These are phyloP conservation scores for Cadophora malorum DNA, from an alignment of 2,329 filamentous ascomycete species.

Conservation along the genomic window DNA sequence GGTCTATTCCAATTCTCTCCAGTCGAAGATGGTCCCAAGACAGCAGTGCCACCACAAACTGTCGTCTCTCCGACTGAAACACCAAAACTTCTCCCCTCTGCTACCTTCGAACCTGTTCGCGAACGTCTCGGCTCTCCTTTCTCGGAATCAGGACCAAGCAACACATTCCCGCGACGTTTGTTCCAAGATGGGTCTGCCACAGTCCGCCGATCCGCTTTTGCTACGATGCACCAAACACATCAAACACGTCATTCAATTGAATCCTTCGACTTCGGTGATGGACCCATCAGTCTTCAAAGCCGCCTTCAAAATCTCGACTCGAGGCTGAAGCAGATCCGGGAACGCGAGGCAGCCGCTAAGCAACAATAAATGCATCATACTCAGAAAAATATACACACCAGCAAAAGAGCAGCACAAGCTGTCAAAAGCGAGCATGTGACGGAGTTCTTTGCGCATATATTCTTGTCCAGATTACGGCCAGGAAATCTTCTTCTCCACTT, in stretches of 20 bases:
- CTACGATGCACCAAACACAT: slow-evolving; percentile 55
- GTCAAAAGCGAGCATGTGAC: slow-evolving; percentile 17
- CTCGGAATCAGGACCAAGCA: slow-evolving; percentile 55
- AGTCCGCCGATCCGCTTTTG: slow-evolving; percentile 56
- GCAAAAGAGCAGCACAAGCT: no score
- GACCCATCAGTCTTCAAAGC: slow-evolving; percentile 37
- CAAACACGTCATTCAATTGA: slow-evolving; percentile 48
- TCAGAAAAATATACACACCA: no score
- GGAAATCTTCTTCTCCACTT: slow-evolving; percentile 5
- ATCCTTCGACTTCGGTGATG: slow-evolving; percentile 43
- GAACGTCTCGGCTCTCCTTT: slow-evolving; percentile 66
- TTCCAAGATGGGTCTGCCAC: slow-evolving; percentile 47
- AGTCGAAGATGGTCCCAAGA: slow-evolving; percentile 2
- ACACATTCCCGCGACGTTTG: slow-evolving; percentile 66
- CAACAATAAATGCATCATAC: slow-evolving; percentile 18
- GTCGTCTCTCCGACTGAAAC: slow-evolving; percentile 1
- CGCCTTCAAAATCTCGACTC: slow-evolving; percentile 39
- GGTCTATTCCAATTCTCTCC: slow-evolving; percentile 35
- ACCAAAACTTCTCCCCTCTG: slow-evolving; percentile 20
- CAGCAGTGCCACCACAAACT: background rate
- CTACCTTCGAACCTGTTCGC: slow-evolving; percentile 42
- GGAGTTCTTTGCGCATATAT: slow-evolving; percentile 11
- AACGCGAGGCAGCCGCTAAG: slow-evolving; percentile 34
- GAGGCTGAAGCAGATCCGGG: slow-evolving; percentile 41
- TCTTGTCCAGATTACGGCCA: background rate